phyloP scores from a whole-genome alignment of 768 basidiomycete species.

The Xanthoconium purpureum region DNA sequence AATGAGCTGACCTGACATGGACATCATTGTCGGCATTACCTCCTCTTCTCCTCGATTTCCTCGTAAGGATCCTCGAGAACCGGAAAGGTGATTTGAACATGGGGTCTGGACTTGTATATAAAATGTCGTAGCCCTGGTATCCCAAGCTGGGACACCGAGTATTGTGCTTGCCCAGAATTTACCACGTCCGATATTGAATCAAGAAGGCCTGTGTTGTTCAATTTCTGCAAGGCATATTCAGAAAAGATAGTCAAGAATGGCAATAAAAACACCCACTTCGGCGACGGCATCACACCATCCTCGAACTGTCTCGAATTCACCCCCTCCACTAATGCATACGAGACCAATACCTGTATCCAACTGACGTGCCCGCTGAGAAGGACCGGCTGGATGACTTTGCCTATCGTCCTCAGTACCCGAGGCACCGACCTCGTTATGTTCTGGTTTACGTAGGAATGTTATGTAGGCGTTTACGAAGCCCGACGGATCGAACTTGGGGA shows the following conservation, averaged over 20 bases:
- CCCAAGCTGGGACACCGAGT: slow-evolving; percentile 70
- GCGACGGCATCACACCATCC: slow-evolving; percentile 70
- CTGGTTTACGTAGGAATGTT: slow-evolving; percentile 55
- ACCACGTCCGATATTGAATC: slow-evolving; percentile 50
- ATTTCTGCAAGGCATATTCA: slow-evolving; percentile 43
- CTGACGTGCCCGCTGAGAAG: slow-evolving; percentile 15
- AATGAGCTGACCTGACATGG: slow-evolving; percentile 7
- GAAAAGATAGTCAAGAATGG: neutral
- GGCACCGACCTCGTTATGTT: slow-evolving; percentile 12
- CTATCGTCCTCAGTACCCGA: slow-evolving; percentile 1
- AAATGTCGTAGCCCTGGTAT: slow-evolving; percentile 93
- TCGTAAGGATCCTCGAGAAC: slow-evolving; percentile 86
- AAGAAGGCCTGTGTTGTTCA: slow-evolving; percentile 57
- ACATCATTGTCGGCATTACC: slow-evolving; percentile 39
- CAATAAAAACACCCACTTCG: slow-evolving; percentile 40
- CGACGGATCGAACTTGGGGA: slow-evolving; percentile 88
- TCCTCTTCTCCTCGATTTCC: slow-evolving; percentile 50
- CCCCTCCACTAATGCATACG: slow-evolving; percentile 76
- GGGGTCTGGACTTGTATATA: slow-evolving; percentile 84
- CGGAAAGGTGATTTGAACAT: slow-evolving; percentile 88
- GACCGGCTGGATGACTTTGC: slow-evolving; percentile 1
- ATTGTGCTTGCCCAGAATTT: slow-evolving; percentile 51
- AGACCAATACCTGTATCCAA: slow-evolving; percentile 51
- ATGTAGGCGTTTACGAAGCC: slow-evolving; percentile 93
- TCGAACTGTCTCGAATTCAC: slow-evolving; percentile 82